These are phyloP conservation scores for Tetrapisispora nanseiensis DNA, from an alignment of 805 yeast genomes.

Conservation along the genomic window DNA sequence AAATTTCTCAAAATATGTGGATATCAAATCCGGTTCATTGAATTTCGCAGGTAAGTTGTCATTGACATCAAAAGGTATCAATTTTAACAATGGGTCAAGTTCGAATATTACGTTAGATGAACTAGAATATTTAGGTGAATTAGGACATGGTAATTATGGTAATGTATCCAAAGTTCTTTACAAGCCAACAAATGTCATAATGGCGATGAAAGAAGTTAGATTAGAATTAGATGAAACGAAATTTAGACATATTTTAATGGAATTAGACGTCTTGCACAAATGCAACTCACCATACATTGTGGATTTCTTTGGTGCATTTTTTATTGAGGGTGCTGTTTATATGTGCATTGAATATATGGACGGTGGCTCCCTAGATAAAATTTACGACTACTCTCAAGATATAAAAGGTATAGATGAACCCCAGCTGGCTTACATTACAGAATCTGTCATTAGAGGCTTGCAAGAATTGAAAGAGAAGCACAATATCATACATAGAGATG, in stretches of 20 bases:
- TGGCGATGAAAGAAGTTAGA: constrained; percentile 97
- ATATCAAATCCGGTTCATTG: constrained; percentile 82
- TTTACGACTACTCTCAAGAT: constrained; percentile 45
- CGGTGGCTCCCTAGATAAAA: constrained; percentile 85
- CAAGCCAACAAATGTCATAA: constrained; percentile 79
- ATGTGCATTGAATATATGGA: constrained; percentile 98
- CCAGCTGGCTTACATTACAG: constrained; percentile 69
- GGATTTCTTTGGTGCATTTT: constrained; percentile 95
- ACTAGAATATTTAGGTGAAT: constrained; percentile 68
- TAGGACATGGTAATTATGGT: constrained; percentile 95
- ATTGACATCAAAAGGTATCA: constrained; percentile 82
- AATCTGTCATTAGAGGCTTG: constrained; percentile 71
- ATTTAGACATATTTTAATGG: constrained; percentile 92
- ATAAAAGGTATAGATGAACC: constrained; percentile 66
- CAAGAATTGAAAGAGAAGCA: constrained; percentile 80
- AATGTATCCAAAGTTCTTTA: constrained; percentile 89
- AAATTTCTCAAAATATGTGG: constrained; percentile 69
- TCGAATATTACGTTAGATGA: constrained; percentile 83
- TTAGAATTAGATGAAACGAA: constrained; percentile 89
- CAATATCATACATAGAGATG: constrained; percentile 91
- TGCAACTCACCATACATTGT: constrained; percentile 87
- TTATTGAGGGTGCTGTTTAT: constrained; percentile 94
- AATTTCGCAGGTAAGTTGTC: constrained; percentile 93
- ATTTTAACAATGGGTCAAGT: constrained; percentile 79
- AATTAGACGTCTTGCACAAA: constrained; percentile 83